Base-by-base conservation (phyloP, 2,329 filamentous ascomycete species). In the Ilyonectria destructans region DNA sequence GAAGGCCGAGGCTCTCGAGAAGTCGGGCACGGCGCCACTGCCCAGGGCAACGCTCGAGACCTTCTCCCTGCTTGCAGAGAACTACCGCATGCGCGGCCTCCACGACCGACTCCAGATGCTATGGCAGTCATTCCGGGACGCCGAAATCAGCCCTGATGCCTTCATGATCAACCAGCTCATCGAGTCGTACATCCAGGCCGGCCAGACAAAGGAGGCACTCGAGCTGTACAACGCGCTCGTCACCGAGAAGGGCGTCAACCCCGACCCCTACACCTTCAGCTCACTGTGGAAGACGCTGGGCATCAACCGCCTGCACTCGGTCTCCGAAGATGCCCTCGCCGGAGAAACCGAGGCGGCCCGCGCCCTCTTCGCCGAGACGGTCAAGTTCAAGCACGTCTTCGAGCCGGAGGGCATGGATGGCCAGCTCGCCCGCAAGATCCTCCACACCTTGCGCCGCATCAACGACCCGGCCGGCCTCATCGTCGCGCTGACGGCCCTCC, bases 161-260 rank as follows among this genome's bases (percentile, higher is more conserved):
- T 93, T 91, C 79, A 92, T 95, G 82, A 89, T 95, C 85, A 96
- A 96, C 79, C 92, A 95, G 76, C 83, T 95, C 23, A 87, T 96
- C 29, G 89, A 90, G 67, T 89, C 90, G 7, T 87, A 91, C 69
- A 85, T 92, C 54, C 87, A 90, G 68, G 87, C 87, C 65, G 88
- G 88, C 58, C 83, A 89, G 59, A 84, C 86, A 51, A 79, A 81
- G 26, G 82, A 87, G 58, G 88, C 92, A 0, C 85, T 87, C 73
- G 77, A 81, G 3, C 84, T 90, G 33, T 93, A 90, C 78, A 78
- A 81, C 10, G 79, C 81, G 19, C 85, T 93, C 76, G 86, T 87
- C 33, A 72, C 79, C 10, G 80, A 85, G 29, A 81, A 83, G 40
- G 82, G 80, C 35, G 78, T 92, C 46, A 80, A 83, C 57, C 91